Percentiles rank a stretch among this genome's conserved stretches.
Conservation (phyloP, 768 basidiomycete species). For the Pholiota conissans region DNA sequence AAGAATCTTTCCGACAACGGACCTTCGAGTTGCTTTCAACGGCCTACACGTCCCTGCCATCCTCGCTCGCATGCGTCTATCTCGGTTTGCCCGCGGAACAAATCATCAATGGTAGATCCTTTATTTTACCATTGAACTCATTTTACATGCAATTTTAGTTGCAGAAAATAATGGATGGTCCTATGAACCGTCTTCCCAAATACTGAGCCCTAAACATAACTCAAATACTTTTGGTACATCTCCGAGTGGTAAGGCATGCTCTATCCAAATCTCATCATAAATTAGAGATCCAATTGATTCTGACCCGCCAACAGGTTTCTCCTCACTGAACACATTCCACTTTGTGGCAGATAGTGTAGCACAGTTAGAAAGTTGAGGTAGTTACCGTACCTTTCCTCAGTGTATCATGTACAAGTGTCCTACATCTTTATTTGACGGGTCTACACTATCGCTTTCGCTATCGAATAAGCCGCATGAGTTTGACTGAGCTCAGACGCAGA, state of each 20-base stretch:
- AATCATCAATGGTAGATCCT: slow-evolving; percentile 35
- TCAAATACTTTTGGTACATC: slow-evolving; percentile 1
- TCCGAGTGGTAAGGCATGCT: slow-evolving; percentile 7
- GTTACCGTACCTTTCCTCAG: background rate
- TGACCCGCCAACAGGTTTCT: too few species aligned
- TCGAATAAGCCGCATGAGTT: slow-evolving; percentile 18
- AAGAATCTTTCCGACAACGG: slow-evolving; percentile 60
- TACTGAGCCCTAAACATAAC: slow-evolving; percentile 38
- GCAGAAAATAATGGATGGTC: slow-evolving; percentile 48
- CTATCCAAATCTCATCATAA: too few species aligned
- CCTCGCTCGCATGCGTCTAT: slow-evolving; percentile 55
- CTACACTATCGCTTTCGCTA: too few species aligned
- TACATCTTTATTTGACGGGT: background rate
- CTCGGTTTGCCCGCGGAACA: slow-evolving; percentile 47
- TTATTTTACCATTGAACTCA: background rate
- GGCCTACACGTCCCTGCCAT: slow-evolving; percentile 64
- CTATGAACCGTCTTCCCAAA: slow-evolving; percentile 45
- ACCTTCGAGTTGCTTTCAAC: slow-evolving; percentile 56
- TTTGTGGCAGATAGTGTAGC: slow-evolving; percentile 56
- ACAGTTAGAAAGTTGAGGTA: slow-evolving; percentile 37
- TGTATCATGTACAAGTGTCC: background rate
- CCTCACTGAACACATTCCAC: slow-evolving; percentile 48
- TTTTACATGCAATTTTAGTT: slow-evolving; percentile 26
- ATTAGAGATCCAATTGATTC: too few species aligned
- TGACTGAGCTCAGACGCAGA: slow-evolving; percentile 18